A percentile compares a stretch with the other conserved stretches of the same genome.
Evolutionary conservation across 129 eudicot species (phyloP).

Genomic region (Glebionis coronaria): DNA sequence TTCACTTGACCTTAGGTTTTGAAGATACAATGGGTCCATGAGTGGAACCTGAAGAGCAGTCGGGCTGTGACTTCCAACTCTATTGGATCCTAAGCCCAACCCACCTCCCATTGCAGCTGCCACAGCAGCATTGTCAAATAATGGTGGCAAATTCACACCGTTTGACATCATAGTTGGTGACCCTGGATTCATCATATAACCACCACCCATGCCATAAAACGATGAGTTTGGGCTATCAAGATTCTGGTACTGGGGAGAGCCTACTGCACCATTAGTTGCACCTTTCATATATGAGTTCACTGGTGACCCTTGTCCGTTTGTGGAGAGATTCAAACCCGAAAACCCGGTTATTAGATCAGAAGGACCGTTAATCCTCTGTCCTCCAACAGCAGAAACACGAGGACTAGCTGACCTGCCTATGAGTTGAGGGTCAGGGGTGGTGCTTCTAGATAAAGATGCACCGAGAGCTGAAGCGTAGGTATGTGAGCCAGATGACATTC

Average conservation of each 20-base stretch:
- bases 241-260: conserved; percentile 53
- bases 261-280: conserved; percentile 37
- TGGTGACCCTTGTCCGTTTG: conserved; percentile 35
- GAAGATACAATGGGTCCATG: conserved; percentile 67
- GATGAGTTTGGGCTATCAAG: conserved; percentile 62
- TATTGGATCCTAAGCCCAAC: conserved; percentile 44
- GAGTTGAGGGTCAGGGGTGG: conserved; percentile 82
- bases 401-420: conserved; percentile 71
- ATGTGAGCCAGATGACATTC: conserved; percentile 47
- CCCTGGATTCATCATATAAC: conserved; percentile 49
- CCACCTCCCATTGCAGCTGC: conserved; percentile 54
- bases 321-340: conserved; percentile 54
- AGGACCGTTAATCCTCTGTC: conserved; percentile 47
- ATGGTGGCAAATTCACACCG: conserved; percentile 46
- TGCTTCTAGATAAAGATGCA: conserved; percentile 80
- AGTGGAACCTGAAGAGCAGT: conserved; percentile 44
- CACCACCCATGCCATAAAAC: conserved; percentile 47
- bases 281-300: conserved; percentile 44
- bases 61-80: conserved; percentile 53
- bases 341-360: conserved; percentile 69
- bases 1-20: conserved; percentile 48
- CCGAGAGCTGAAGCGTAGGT: conserved; percentile 86
- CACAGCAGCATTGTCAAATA: conserved; percentile 50
- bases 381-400: conserved; percentile 57
- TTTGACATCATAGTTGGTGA: conserved; percentile 64